Percentiles rank a stretch among this genome's conserved stretches.
phyloP scores from a whole-genome alignment of 805 yeast genomes.

The Myxozyma melibiosi region DNA sequence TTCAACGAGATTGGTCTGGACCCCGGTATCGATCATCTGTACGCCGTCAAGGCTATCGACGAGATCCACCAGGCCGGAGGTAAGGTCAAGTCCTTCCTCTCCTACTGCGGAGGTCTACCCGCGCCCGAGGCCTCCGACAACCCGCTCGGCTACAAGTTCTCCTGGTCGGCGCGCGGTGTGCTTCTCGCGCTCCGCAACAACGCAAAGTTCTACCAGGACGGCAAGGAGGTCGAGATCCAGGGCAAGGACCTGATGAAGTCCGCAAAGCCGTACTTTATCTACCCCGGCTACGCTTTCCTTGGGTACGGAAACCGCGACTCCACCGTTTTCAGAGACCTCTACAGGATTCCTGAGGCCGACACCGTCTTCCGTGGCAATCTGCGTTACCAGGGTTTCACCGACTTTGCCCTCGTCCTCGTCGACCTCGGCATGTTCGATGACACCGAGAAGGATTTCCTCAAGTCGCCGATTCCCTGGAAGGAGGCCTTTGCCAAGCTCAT shows the following conservation, averaged over 20 bases:
- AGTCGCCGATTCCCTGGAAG: conserved; percentile 73
- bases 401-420: conserved; percentile 91
- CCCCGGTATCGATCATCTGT: conserved; percentile 98
- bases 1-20: conserved; percentile 99
- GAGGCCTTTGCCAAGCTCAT: conserved; percentile 77
- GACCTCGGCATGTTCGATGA: conserved; percentile 92
- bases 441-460: conserved; percentile 61
- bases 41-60: conserved; percentile 96
- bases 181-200: conserved; percentile 91
- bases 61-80: conserved; percentile 93
- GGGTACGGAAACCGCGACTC: conserved; percentile 99
- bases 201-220: conserved; percentile 87
- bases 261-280: conserved; percentile 92
- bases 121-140: conserved; percentile 97
- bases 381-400: conserved; percentile 98
- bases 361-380: conserved; percentile 96
- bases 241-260: conserved; percentile 93
- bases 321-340: conserved; percentile 86
- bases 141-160: conserved; percentile 97
- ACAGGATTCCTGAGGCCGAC: conserved; percentile 95
- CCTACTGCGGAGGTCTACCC: conserved; percentile 99
- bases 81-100: conserved; percentile 88
- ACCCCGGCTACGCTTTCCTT: conserved; percentile 93
- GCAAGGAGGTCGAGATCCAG: conserved; percentile 72
- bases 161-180: conserved; percentile 99